Evolutionary conservation across 352 stramenopile species (phyloP).

Genomic region (Phytophthora pisi): DNA sequence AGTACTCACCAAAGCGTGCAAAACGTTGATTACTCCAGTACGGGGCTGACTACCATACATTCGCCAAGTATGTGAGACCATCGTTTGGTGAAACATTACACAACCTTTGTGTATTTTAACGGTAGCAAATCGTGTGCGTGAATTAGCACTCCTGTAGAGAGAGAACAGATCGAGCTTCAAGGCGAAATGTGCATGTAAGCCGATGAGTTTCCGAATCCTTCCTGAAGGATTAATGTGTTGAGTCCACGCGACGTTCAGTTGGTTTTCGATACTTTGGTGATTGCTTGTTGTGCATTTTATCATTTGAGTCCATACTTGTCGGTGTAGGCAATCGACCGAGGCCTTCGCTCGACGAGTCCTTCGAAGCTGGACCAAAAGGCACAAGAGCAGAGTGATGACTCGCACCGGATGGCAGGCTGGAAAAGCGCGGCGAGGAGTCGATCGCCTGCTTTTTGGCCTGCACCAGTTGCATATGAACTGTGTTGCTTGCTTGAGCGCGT

Average conservation of each 20-base stretch:
- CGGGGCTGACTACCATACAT: constrained; percentile 29
- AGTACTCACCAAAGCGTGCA: neutral
- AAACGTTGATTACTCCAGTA: constrained; percentile 12
- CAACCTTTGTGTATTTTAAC: neutral
- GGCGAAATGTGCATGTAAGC: constrained; percentile 1
- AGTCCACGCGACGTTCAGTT: constrained; percentile 5
- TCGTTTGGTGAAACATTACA: neutral
- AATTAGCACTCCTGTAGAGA: neutral
- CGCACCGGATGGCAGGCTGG: constrained; percentile 18
- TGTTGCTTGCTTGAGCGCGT: constrained; percentile 3
- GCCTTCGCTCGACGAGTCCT: neutral
- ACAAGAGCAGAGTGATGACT: constrained; percentile 29
- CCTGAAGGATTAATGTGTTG: constrained; percentile 9
- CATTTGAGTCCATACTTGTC: too few relatives aligned
- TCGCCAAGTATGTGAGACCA: constrained; percentile 1
- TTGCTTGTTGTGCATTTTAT: constrained; percentile 11
- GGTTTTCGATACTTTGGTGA: constrained; percentile 3
- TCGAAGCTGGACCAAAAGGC: neutral
- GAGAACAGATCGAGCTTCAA: constrained; percentile 18
- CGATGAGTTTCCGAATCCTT: constrained; percentile 26
- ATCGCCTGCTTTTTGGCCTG: constrained; percentile 8
- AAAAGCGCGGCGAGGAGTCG: constrained; percentile 17
- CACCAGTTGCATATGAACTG: neutral
- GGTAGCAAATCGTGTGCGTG: neutral
- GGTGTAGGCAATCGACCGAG: neutral